phyloP scores from a whole-genome alignment of 2,329 filamentous ascomycete species.

The Chrysoporthe puriensis region DNA sequence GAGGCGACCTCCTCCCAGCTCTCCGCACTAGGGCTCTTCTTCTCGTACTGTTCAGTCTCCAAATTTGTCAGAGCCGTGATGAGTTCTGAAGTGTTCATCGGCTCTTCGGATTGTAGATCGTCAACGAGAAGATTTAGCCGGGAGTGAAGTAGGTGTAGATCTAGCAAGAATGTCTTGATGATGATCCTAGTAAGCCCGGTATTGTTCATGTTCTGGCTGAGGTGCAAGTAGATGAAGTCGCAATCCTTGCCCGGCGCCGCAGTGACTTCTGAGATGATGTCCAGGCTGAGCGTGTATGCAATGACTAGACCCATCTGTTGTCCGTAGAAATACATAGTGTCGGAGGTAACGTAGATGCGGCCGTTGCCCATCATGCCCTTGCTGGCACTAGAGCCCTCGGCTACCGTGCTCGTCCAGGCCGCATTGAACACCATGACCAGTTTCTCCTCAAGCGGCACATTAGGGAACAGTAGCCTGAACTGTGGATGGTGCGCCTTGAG shows the following conservation, averaged over 20 bases:
- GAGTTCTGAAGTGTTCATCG: constrained; percentile 69
- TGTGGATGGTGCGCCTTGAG: constrained; percentile 88
- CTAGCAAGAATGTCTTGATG: constrained; percentile 91
- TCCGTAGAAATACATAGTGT: constrained; percentile 94
- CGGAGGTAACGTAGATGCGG: constrained; percentile 83
- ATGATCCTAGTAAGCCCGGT: constrained; percentile 75
- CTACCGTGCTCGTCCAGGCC: constrained; percentile 69
- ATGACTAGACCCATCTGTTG: constrained; percentile 90
- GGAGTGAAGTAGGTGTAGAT: constrained; percentile 78
- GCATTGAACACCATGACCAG: constrained; percentile 91
- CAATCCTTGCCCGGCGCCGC: constrained; percentile 88
- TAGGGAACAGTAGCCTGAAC: constrained; percentile 88
- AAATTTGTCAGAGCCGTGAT: constrained; percentile 75
- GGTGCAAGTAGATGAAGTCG: constrained; percentile 88
- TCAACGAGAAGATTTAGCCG: constrained; percentile 85
- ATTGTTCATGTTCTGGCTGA: constrained; percentile 63
- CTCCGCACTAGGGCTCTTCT: constrained; percentile 74
- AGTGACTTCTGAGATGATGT: constrained; percentile 84
- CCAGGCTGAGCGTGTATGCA: constrained; percentile 75
- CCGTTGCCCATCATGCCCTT: constrained; percentile 66
- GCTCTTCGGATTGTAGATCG: constrained; percentile 73
- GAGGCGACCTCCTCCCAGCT: constrained; percentile 86
- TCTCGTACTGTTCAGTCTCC: constrained; percentile 64
- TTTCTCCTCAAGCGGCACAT: constrained; percentile 76
- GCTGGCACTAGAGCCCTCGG: constrained; percentile 45